Base-by-base conservation (phyloP, 139 green algal species). In the Nannochloris sp. region DNA sequence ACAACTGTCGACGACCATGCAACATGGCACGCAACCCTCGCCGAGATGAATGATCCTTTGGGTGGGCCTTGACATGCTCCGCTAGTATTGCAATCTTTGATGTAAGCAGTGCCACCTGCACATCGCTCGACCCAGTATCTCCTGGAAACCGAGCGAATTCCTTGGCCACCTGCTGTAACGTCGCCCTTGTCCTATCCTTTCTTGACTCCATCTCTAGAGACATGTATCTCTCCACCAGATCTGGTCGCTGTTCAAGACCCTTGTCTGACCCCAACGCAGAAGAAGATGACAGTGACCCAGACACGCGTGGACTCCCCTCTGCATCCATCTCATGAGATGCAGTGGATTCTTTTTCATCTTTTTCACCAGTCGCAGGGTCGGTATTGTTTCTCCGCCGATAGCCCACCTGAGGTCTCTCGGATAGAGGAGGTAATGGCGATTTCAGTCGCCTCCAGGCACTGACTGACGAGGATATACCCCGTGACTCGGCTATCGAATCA, bases 101-200 rank as follows among this genome's bases (percentile, higher is more conserved):
- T 4, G 78, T 81, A 46, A 84, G 63, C 29, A 61, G 31, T 20
- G 69, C 77, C 11, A 79, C 77, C 78, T 85, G 79, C 25, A 85
- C 79, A 56, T 85, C 79, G 37, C 79, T 70, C 17, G 65, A 76
- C 6, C 79, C 79, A 3, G 66, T 81, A 59, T 85, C 79, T 0
- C 79, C 78, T 12, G 65, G 58, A 46, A 72, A 79, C 6, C 79
- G 61, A 45, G 82, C 62, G 58, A 78, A 86, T 6, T 64, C 49
- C 8, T 73, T n/a, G 17, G 49, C 28, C 4, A 70, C 36, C 13
- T 67, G 23, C 10, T 57, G 75, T 23, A 72, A 50, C 28, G 25
- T 6, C 17, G 53, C 6, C 31, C 50, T 37, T 2, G 44, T 61
- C 4, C 12, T 51, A 16, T 83, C 69, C 3, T 40, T 26, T 1